A percentile compares a stretch with the other conserved stretches of the same genome.
Conservation (phyloP, 2,329 filamentous ascomycete species). For the Neopestalotiopsis rosae region DNA sequence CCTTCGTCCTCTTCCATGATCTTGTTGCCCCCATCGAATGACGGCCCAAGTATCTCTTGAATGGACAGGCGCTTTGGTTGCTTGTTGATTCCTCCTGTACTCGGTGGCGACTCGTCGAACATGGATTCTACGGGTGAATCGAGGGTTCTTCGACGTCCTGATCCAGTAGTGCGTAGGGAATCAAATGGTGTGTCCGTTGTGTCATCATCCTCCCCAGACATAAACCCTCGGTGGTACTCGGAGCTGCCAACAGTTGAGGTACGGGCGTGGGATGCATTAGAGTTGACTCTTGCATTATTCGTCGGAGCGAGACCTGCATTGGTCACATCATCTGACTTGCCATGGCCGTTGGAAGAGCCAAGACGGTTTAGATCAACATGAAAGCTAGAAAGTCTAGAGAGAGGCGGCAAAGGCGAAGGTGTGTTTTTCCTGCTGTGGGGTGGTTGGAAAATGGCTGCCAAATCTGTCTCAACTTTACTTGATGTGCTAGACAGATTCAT, state of each 20-base stretch:
- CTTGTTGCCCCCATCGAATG: slow-evolving; percentile 59
- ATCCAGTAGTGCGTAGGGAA: slow-evolving; percentile 74
- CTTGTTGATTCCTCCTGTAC: slow-evolving; percentile 54
- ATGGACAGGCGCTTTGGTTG: slow-evolving; percentile 63
- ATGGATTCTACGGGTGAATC: slow-evolving; percentile 79
- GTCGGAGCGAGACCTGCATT: slow-evolving; percentile 19
- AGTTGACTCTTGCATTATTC: slow-evolving; percentile 30
- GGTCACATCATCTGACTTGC: slow-evolving; percentile 30
- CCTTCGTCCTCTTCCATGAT: slow-evolving; percentile 70
- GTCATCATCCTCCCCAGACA: slow-evolving; percentile 77
- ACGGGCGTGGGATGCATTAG: slow-evolving; percentile 34
- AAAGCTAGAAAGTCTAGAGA: slow-evolving; percentile 59
- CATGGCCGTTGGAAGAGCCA: slow-evolving; percentile 45
- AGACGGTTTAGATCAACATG: slow-evolving; percentile 57
- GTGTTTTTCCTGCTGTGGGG: slow-evolving; percentile 48
- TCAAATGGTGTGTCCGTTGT: slow-evolving; percentile 81
- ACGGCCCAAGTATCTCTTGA: slow-evolving; percentile 61
- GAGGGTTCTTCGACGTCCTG: slow-evolving; percentile 67
- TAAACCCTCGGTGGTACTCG: slow-evolving; percentile 70
- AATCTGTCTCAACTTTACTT: slow-evolving; percentile 36
- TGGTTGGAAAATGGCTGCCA: slow-evolving; percentile 35
- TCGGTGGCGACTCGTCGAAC: slow-evolving; percentile 79
- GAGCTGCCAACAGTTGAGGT: slow-evolving; percentile 71
- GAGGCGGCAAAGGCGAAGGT: slow-evolving; percentile 62
- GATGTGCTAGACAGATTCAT: slow-evolving; percentile 31